Conservation (phyloP, 129 eudicot genomes). For the Solidago caesia region DNA sequence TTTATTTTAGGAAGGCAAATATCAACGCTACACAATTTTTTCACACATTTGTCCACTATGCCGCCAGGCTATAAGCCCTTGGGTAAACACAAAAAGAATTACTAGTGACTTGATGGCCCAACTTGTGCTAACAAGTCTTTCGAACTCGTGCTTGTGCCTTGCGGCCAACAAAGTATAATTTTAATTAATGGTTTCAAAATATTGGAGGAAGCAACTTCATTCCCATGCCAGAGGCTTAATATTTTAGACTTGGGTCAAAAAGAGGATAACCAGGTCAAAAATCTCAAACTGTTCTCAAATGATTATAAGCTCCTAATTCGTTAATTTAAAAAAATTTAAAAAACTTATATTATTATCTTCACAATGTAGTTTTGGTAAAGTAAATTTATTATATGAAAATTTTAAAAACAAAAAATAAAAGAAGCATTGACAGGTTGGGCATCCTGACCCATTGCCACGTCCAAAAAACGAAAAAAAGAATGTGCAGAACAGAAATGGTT, state of each 20-base stretch:
- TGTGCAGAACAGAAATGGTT: not conserved
- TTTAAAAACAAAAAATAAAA: not conserved
- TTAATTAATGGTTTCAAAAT: not conserved
- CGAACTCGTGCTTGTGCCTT: not conserved
- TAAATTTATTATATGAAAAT: not conserved
- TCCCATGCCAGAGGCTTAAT: not conserved
- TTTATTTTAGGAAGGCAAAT: no score
- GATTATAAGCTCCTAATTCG: not conserved
- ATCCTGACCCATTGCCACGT: conserved; percentile 10
- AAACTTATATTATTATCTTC: not conserved
- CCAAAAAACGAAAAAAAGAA: not conserved
- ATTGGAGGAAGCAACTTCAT: not conserved
- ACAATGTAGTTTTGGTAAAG: not conserved
- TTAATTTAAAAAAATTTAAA: not conserved
- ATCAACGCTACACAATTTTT: no score
- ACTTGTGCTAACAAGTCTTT: not conserved
- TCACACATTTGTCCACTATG: no score
- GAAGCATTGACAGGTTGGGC: not conserved
- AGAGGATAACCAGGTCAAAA: not conserved
- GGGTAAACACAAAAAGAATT: not conserved
- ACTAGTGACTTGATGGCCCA: not conserved
- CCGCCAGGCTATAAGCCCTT: not conserved
- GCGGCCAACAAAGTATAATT: not conserved
- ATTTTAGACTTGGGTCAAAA: not conserved
- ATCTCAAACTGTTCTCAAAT: conserved; percentile 4